phyloP scores from a whole-genome alignment of 164 flowering plant species.

The Euptelea pleiosperma region DNA sequence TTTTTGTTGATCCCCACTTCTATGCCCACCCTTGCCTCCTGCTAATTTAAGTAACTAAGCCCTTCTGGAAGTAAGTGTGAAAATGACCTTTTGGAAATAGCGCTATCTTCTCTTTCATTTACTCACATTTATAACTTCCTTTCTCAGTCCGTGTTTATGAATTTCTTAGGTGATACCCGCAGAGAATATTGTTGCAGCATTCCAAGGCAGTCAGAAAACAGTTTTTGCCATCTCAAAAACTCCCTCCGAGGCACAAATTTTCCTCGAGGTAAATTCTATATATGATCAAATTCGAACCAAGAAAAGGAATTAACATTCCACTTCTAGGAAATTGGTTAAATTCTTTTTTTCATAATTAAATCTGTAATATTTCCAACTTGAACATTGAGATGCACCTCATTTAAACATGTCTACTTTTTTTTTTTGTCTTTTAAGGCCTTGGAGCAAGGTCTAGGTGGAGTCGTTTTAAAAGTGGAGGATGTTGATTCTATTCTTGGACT shows the following conservation, averaged over 20 bases:
- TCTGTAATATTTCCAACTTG: background rate
- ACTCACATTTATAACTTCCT: background rate
- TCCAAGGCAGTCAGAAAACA: conserved; percentile 69
- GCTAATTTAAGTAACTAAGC: too few relatives aligned
- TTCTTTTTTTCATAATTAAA: too few relatives aligned
- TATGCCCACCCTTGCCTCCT: too few relatives aligned
- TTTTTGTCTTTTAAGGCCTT: conserved; percentile 61
- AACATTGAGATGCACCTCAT: background rate
- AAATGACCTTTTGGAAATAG: too few relatives aligned
- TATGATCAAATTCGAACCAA: background rate
- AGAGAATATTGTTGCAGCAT: conserved; percentile 86
- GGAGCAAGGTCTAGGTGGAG: conserved; percentile 82
- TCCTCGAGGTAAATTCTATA: conserved; percentile 58
- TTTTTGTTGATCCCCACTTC: too few relatives aligned
- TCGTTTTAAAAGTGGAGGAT: conserved; percentile 73
- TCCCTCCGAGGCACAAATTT: conserved; percentile 61
- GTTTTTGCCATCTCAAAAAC: conserved; percentile 71
- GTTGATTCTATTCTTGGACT: conserved; percentile 52
- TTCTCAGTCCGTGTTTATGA: conserved; percentile 1
- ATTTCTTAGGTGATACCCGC: conserved; percentile 75
- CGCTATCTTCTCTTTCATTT: background rate
- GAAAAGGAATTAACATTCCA: background rate
- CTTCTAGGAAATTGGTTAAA: background rate
- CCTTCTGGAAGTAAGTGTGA: too few relatives aligned
- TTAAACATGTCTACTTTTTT: background rate